Evolutionary conservation across 225 moss, liverwort and hornwort genomes (phyloP), one percentile per base, ranked within the genome.

Genomic region (Pseudisothecium myosuroides): DNA sequence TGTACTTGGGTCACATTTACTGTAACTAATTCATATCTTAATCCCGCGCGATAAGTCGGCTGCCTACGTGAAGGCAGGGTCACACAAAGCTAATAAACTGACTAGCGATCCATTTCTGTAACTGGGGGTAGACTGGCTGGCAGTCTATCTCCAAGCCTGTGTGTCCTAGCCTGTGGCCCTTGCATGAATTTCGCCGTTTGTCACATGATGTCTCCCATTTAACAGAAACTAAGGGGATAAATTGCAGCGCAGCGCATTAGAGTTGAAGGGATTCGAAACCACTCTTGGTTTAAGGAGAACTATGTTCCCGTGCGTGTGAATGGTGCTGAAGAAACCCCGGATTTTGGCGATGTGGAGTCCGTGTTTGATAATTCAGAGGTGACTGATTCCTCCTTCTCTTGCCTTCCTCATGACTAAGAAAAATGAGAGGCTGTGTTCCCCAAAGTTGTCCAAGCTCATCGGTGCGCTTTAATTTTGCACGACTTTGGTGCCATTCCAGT

Each of bases 291-390:
- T 91, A 94, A 79, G 81, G 93, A 92, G 81, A 93, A 95, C 49
- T 97, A 98, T 54, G 78, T 92, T 63, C 96, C 97, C n/a, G 93
- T 92, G 41, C 90, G 88, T 68, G 89, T 93, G 83, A 89, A 87
- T 87, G 91, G 88, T 76, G 92, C 92, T 37, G 95, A 95, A 84
- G 95, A 97, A 85, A 86, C 92, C 14, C 72, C 86, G 37, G 85
- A 91, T 86, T 88, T 96, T 29, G 93, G 93, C 76, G 96, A 97
- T 86, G 94, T 97, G 67, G 92, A 96, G 87, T 95, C 95, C 63
- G 96, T 94, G 41, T 97, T 97, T 86, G 91, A 92, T 85, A 94
- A 96, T 87, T 92, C 94, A 72, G 96, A 97, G 97, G 97, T 97
- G 69, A 89, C 90, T 95, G 74, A 83, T 90, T 50, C 36, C 63